Evolutionary conservation across 768 basidiomycete species (phyloP), one percentile per base, ranked within the genome.

Genomic region (Naematelia encephala): DNA sequence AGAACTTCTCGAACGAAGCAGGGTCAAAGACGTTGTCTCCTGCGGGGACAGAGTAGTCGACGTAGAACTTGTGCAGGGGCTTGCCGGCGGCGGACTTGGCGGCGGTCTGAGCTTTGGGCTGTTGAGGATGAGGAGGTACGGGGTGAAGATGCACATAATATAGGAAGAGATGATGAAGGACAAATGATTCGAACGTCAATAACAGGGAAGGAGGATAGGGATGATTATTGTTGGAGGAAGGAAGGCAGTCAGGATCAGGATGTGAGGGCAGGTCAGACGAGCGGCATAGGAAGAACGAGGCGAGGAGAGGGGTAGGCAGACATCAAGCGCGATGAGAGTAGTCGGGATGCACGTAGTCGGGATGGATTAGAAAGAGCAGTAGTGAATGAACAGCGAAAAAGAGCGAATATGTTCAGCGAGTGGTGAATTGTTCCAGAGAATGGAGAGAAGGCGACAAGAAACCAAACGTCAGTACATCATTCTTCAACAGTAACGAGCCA

Each of bases 1-100:
- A 61, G 73, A 72, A 96, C 79, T 96, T 97, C 79, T 87, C 86
- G 78, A 83, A 87, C 59, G 82, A 83, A 62, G 83, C 84, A 49
- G 83, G 82, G 68, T 86, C 84, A 72, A 76, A 73, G 57, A 73
- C 75, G 63, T 67, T 66, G 68, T 77, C 75, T 54, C 56, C 63
- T 53, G 70, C 75, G 28, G 75, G 75, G 66, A 77, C 75, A 30
- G 69, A 68, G 67, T 68, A 74, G 72, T 77, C 75, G 60, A 77
- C 72, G 67, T 72, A 72, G 73, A 77, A 77, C 61, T 70, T 77
- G 69, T 77, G 75, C 45, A 69, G 61, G 59, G 73, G 69, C 66
- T 76, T 76, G 68, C 66, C 75, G 45, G 62, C 51, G 57, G 50
- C 30, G 52, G 64, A 47, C 58, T 63, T 57, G 61, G 55, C 55